phyloP scores from a whole-genome alignment of 176 grass and related monocot species.

The Carex pumila region DNA sequence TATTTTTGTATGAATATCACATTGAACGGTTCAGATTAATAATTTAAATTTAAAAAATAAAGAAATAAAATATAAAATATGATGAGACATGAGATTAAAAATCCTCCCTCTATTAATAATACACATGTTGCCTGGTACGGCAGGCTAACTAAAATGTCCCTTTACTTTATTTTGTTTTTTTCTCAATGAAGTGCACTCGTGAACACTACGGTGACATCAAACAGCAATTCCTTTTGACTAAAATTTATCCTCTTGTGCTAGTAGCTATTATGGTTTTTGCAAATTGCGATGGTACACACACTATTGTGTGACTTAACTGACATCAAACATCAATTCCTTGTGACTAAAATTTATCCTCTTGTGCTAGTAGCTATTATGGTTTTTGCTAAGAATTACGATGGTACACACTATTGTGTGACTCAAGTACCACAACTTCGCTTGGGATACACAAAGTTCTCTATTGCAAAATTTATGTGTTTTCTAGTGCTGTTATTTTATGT shows the following conservation, averaged over 20 bases:
- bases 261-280: background rate
- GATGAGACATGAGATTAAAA: too few species aligned
- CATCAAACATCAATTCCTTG: too few species aligned
- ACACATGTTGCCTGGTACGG: slow-evolving; percentile 1
- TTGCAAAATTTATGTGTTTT: background rate
- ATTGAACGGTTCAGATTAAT: too few species aligned
- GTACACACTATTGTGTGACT: background rate
- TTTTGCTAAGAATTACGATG: too few species aligned
- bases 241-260: background rate
- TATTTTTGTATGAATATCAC: too few species aligned
- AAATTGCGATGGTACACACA: background rate
- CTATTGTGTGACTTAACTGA: background rate
- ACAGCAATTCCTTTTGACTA: slow-evolving; percentile 4
- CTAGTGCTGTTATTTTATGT: background rate
- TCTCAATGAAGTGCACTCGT: background rate
- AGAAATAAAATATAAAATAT: too few species aligned
- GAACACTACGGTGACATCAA: background rate
- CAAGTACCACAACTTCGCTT: background rate
- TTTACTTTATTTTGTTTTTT: background rate
- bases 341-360: too few species aligned
- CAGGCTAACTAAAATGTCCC: background rate
- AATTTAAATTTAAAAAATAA: too few species aligned
- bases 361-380: too few species aligned
- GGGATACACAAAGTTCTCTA: background rate
- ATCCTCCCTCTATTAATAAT: background rate